Evolutionary conservation across 345 rosid genomes (phyloP).

Genomic region (Eucalyptus virginea): DNA sequence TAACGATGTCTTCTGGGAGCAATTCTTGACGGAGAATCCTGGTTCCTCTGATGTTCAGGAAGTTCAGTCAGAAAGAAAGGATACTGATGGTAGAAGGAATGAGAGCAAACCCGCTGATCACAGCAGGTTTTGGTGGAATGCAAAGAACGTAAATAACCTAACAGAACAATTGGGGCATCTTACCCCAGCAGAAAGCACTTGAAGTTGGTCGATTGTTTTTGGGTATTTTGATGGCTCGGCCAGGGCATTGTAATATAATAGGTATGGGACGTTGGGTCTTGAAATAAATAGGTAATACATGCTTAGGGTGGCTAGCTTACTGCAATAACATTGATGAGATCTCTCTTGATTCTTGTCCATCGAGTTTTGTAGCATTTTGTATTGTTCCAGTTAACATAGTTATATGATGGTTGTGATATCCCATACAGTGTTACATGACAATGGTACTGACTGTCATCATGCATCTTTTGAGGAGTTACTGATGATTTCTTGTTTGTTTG

Average conservation of each 20-base stretch:
- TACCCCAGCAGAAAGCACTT: slow-evolving; percentile 67
- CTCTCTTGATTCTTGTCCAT: not conserved
- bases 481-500: not conserved
- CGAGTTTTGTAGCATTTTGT: not conserved
- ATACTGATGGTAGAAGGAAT: slow-evolving; percentile 20
- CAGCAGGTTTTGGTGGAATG: slow-evolving; percentile 60
- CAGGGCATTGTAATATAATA: not conserved
- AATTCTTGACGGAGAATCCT: slow-evolving; percentile 94
- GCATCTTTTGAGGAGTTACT: not conserved
- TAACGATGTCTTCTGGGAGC: slow-evolving; percentile 94
- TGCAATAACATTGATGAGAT: not conserved
- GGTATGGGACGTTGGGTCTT: not conserved
- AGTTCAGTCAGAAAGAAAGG: slow-evolving; percentile 72
- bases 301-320: not conserved
- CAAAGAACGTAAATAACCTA: slow-evolving; percentile 54
- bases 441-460: not conserved
- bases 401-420: not conserved
- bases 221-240: not conserved
- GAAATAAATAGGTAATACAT: not conserved
- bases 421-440: not conserved
- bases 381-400: not conserved
- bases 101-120: slow-evolving; percentile 37
- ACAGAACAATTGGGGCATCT: slow-evolving; percentile 84
- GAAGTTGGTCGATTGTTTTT: not conserved
- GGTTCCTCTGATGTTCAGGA: slow-evolving; percentile 60